phyloP scores from a whole-genome alignment of 371 early-diverging fungal species.

The Apophysomyces variabilis region DNA sequence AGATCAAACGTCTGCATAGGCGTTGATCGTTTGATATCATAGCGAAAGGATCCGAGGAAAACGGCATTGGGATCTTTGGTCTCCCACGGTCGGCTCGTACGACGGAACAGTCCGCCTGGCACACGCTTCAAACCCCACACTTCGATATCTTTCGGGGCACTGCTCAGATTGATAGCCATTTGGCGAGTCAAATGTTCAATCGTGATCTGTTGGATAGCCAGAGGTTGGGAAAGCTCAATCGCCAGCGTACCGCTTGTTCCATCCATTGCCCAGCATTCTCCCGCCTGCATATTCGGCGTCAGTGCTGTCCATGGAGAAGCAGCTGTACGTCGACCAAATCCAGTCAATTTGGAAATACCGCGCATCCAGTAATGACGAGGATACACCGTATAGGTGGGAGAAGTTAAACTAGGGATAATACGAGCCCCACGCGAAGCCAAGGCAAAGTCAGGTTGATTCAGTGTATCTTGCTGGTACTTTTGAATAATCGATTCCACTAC shows the following conservation, averaged over 20 bases:
- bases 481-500: neutral
- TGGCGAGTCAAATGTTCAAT: conserved; percentile 68
- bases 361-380: conserved; percentile 3
- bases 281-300: conserved; percentile 57
- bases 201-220: conserved; percentile 64
- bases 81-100: conserved; percentile 11
- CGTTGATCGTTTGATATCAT: conserved; percentile 27
- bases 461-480: conserved; percentile 9
- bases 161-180: conserved; percentile 54
- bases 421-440: conserved; percentile 65
- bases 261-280: conserved; percentile 79
- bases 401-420: conserved; percentile 63
- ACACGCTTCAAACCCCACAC: conserved; percentile 60
- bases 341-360: neutral
- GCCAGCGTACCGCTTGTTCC: conserved; percentile 68
- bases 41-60: conserved; percentile 17
- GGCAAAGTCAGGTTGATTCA: conserved; percentile 63
- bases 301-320: conserved; percentile 52
- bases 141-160: conserved; percentile 70
- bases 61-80: neutral
- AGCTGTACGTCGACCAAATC: neutral
- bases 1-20: conserved; percentile 47
- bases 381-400: conserved; percentile 42
- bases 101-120: neutral
- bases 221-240: conserved; percentile 57